phyloP scores from a whole-genome alignment of 495 filamentous ascomycete genomes.

The Staphylotrichum longicolle region DNA sequence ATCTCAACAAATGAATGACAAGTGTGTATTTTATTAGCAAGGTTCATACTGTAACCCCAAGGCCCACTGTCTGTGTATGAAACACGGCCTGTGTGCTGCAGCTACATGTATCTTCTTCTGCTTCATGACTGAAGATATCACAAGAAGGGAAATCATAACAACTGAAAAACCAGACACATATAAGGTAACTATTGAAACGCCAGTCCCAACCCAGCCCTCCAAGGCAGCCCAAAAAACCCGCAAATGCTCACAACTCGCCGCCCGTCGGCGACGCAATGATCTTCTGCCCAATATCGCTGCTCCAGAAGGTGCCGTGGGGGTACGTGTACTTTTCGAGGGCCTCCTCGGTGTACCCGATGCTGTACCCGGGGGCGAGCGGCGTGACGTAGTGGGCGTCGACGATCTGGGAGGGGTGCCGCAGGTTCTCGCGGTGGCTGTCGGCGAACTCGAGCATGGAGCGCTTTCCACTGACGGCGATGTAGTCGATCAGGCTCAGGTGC shows the following conservation, averaged over 20 bases:
- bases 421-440: slow-evolving; percentile 92
- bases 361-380: slow-evolving; percentile 76
- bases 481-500: slow-evolving; percentile 89
- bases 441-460: slow-evolving; percentile 82
- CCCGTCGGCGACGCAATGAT: slow-evolving; percentile 12
- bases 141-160: too few species aligned
- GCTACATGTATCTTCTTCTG: too few species aligned
- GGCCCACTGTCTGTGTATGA: too few species aligned
- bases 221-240: neutral
- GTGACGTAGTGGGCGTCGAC: slow-evolving; percentile 85
- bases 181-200: neutral
- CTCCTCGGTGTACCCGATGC: slow-evolving; percentile 50
- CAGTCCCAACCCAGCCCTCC: neutral
- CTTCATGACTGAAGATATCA: too few species aligned
- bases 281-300: slow-evolving; percentile 5
- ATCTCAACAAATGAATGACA: too few species aligned
- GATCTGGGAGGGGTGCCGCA: slow-evolving; percentile 74
- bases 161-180: too few species aligned
- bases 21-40: too few species aligned
- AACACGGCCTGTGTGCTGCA: too few species aligned
- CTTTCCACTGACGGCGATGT: slow-evolving; percentile 80
- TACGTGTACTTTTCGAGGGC: slow-evolving; percentile 15
- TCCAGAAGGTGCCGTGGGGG: slow-evolving; percentile 7
- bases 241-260: slow-evolving; percentile 1
- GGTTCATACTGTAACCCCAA: too few species aligned